phyloP scores from a whole-genome alignment of 768 basidiomycete genomes.

The Candolleomyces aberdarensis region DNA sequence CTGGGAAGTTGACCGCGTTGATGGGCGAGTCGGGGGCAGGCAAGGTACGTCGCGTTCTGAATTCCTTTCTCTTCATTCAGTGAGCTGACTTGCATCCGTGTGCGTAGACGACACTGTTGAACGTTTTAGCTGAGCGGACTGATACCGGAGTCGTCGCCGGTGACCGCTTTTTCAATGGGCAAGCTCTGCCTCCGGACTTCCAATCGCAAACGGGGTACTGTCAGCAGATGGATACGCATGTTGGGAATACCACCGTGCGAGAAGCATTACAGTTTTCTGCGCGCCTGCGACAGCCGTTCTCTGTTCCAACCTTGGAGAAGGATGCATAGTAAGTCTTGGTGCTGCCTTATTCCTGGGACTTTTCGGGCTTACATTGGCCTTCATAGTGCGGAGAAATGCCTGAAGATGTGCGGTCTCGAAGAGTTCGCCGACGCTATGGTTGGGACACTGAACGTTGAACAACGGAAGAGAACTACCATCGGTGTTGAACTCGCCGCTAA shows the following conservation, averaged over 20 bases:
- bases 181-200: constrained; percentile 51
- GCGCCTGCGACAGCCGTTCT: constrained; percentile 67
- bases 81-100: constrained; percentile 18
- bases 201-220: constrained; percentile 78
- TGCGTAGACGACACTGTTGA: constrained; percentile 52
- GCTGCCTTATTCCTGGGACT: not conserved
- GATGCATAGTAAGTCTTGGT: constrained; percentile 64
- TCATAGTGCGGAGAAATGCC: constrained; percentile 39
- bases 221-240: constrained; percentile 84
- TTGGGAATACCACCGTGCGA: constrained; percentile 70
- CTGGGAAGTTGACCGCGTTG: constrained; percentile 75
- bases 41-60: constrained; percentile 34
- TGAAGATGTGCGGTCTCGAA: constrained; percentile 67
- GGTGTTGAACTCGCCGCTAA: constrained; percentile 87
- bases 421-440: constrained; percentile 61
- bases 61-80: constrained; percentile 2
- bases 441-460: constrained; percentile 66
- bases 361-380: constrained; percentile 9
- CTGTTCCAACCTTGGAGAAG: constrained; percentile 66
- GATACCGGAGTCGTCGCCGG: constrained; percentile 47
- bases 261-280: constrained; percentile 83
- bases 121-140: constrained; percentile 52
- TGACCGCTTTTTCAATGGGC: constrained; percentile 54
- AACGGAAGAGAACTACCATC: constrained; percentile 81
- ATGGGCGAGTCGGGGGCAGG: constrained; percentile 62